Evolutionary conservation across 2,329 filamentous ascomycete genomes (phyloP).

Genomic region (Fonsecaea monophora): DNA sequence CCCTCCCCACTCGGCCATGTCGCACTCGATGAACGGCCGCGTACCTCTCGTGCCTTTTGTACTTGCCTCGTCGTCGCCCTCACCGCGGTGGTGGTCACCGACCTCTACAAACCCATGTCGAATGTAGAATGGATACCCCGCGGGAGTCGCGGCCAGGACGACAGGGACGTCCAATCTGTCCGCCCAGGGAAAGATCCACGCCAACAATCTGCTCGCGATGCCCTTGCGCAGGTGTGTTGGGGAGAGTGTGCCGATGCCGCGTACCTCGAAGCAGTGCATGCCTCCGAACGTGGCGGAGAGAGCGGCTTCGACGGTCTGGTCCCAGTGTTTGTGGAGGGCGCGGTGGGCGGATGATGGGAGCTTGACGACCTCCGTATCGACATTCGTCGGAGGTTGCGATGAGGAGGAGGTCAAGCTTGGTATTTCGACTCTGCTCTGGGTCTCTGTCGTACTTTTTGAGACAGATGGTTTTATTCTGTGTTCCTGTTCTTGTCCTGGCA

Average conservation of each 20-base stretch:
- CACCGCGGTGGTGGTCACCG: not conserved
- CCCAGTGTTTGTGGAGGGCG: slow-evolving; percentile 21
- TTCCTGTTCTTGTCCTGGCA: not conserved
- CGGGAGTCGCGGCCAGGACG: slow-evolving; percentile 25
- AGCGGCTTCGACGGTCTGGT: slow-evolving; percentile 21
- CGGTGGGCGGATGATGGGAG: slow-evolving; percentile 11
- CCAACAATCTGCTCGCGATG: slow-evolving; percentile 24
- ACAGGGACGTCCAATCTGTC: slow-evolving; percentile 21
- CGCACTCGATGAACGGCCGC: slow-evolving; percentile 13
- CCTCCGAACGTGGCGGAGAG: slow-evolving; percentile 13
- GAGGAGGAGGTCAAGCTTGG: too few relatives aligned
- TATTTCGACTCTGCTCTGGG: too few relatives aligned
- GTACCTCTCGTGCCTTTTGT: not conserved
- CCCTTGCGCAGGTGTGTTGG: slow-evolving; percentile 25
- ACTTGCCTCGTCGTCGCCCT: too few relatives aligned
- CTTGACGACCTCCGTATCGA: not conserved
- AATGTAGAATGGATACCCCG: slow-evolving; percentile 23
- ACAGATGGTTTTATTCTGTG: too few relatives aligned
- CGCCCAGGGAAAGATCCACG: slow-evolving; percentile 25
- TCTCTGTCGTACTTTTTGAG: not conserved
- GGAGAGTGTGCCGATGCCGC: slow-evolving; percentile 18
- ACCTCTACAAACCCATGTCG: slow-evolving; percentile 27
- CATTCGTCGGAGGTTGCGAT: too few relatives aligned
- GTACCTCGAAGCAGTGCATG: slow-evolving; percentile 28
- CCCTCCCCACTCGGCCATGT: slow-evolving; percentile 28